phyloP scores from a whole-genome alignment of 2,329 filamentous ascomycete species.

The Cladosporium sp. region DNA sequence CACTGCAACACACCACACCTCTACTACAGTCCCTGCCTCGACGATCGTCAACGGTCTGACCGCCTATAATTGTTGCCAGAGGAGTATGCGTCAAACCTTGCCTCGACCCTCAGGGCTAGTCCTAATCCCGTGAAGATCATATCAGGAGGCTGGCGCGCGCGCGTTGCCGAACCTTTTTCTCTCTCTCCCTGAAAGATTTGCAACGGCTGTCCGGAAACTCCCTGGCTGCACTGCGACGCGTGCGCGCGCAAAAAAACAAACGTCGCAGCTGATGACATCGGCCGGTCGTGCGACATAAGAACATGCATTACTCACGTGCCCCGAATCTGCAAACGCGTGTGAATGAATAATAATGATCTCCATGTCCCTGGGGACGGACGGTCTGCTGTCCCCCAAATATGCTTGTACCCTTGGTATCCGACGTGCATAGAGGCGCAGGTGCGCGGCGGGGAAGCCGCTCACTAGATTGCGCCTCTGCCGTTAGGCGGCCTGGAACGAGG shows the following conservation, averaged over 20 bases:
- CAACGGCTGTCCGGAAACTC: not conserved
- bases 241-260: not conserved
- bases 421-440: slow-evolving; percentile 11
- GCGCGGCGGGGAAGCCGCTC: slow-evolving; percentile 11
- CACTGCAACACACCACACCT: not conserved
- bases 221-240: not conserved
- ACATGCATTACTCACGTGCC: not conserved
- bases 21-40: not conserved
- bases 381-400: not conserved
- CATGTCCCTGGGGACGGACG: not conserved
- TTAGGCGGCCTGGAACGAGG: slow-evolving; percentile 14
- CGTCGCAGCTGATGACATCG: not conserved
- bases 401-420: not conserved
- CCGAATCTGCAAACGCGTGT: not conserved
- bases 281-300: not conserved
- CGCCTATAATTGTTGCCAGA: slow-evolving; percentile 2
- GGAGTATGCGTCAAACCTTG: not conserved
- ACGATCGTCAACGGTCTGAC: not conserved
- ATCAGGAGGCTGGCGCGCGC: slow-evolving; percentile 4
- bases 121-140: slow-evolving; percentile 11
- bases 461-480: slow-evolving; percentile 19
- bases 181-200: slow-evolving; percentile 2
- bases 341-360: not conserved
- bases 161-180: not conserved
- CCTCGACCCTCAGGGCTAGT: not conserved